Evolutionary conservation across 1,139 yeast species (phyloP).

Genomic region (Meyerozyma elateridarum): DNA sequence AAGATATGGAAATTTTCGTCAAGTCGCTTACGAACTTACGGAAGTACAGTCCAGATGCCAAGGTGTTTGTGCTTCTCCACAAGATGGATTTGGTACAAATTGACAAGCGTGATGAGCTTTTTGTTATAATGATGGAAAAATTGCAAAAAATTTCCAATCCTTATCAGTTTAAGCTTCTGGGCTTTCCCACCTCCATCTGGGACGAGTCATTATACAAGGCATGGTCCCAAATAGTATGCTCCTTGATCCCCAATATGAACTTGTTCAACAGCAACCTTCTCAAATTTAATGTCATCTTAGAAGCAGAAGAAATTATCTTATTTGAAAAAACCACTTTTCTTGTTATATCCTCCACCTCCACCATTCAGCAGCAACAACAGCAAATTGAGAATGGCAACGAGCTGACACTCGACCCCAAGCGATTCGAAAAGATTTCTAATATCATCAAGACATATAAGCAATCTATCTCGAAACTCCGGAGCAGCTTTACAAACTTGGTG

Average conservation of each 20-base stretch:
- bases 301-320: slow-evolving; percentile 85
- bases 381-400: slow-evolving; percentile 5
- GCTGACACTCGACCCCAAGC: slow-evolving; percentile 65
- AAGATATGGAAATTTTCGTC: slow-evolving; percentile 88
- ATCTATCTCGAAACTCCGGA: slow-evolving; percentile 81
- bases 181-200: slow-evolving; percentile 97
- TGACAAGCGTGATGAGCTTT: slow-evolving; percentile 80
- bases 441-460: slow-evolving; percentile 94
- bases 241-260: slow-evolving; percentile 88
- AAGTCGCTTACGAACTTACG: slow-evolving; percentile 77
- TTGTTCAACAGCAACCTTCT: slow-evolving; percentile 72
- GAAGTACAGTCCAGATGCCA: slow-evolving; percentile 86
- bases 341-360: slow-evolving; percentile 73
- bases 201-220: slow-evolving; percentile 95
- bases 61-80: slow-evolving; percentile 85
- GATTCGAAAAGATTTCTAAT: slow-evolving; percentile 91
- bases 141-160: slow-evolving; percentile 73
- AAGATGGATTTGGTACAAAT: slow-evolving; percentile 94
- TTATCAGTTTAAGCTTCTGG: slow-evolving; percentile 73
- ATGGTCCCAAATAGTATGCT: slow-evolving; percentile 95
- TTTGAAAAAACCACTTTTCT: slow-evolving; percentile 93
- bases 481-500: slow-evolving; percentile 75
- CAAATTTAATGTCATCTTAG: slow-evolving; percentile 68
- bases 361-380: slow-evolving; percentile 24
- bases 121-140: slow-evolving; percentile 78